Base-by-base conservation (phyloP, 257 asterid genomes). In the Coffea eugenioides region DNA sequence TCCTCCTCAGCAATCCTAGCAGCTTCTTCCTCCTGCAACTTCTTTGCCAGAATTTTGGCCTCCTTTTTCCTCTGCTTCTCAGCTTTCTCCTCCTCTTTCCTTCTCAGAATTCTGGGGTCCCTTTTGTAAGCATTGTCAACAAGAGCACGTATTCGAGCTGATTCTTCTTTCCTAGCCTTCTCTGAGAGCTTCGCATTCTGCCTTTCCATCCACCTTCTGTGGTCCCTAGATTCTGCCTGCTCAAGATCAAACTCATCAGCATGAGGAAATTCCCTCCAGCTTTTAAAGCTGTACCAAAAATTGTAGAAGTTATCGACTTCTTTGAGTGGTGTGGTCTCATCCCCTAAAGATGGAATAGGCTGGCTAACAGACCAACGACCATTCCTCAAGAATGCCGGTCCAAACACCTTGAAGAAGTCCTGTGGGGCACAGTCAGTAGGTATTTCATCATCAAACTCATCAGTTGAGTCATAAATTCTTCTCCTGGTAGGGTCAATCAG, bases 261-360 rank as follows among this genome's bases (percentile, higher is more conserved):
- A 85, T 96, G 99, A 64, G 99, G 97, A 85, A 96, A 93, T 80
- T 96, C 98, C 88, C 99, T 90, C 99, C 99, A 96, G 81, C 97
- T 93, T 87, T 92, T 96, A 66, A 93, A 96, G 80, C 88, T 85
- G 83, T 96, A 96, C 99, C 99, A 96, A 73, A 92, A 93, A 80
- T 91, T 79, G 43, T 96, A 96, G 85, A 96, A 96, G 83, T 79
- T 83, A 83, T 96, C 96, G 12, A 96, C 99, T 84, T 92, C 96
- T 80, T 86, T 72, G 39, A 89, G 27, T 0, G 91, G 66, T 31
- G 96, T 88, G 25, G 80, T 88, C 25, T 96, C 98, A 88, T 93
- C 94, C 75, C 99, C 98, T 80, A 96, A 80, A 66, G 86, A 70
- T 1, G 97, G 98, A 73, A 93, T 67, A 52, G 94, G 93, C 79